These are phyloP conservation scores for Sporothrix phasma DNA, from an alignment of 2,329 filamentous ascomycete genomes.

Conservation along the genomic window DNA sequence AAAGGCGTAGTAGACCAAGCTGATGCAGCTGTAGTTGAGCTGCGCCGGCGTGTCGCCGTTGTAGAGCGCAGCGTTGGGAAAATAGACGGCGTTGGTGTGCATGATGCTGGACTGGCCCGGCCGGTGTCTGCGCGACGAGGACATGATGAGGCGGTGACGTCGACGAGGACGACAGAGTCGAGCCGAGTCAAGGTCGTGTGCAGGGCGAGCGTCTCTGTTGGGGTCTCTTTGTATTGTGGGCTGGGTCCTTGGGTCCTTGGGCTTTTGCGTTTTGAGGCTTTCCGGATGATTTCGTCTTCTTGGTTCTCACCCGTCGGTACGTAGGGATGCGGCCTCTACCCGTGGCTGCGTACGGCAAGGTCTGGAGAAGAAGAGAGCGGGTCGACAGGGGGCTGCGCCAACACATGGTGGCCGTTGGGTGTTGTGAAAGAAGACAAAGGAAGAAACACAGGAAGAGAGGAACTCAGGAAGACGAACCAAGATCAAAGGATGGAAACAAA, in stretches of 20 bases:
- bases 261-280: too few species aligned
- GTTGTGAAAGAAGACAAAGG: not conserved
- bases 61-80: slow-evolving; percentile 70
- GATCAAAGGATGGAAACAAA: too few species aligned
- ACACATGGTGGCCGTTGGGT: slow-evolving; percentile 12
- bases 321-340: not conserved
- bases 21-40: slow-evolving; percentile 66
- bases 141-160: slow-evolving; percentile 21
- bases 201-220: not conserved
- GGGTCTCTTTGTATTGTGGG: too few species aligned
- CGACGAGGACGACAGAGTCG: not conserved
- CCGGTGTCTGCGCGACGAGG: slow-evolving; percentile 36
- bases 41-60: slow-evolving; percentile 61
- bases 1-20: slow-evolving; percentile 76
- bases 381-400: slow-evolving; percentile 9
- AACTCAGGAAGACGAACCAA: too few species aligned
- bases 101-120: slow-evolving; percentile 40
- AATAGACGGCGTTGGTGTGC: slow-evolving; percentile 70
- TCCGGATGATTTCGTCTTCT: not conserved
- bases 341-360: slow-evolving; percentile 7
- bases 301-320: slow-evolving; percentile 4
- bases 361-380: not conserved
- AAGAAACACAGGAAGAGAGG: not conserved
- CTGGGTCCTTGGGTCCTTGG: too few species aligned
- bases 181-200: not conserved